Evolutionary conservation across 139 green algal genomes (phyloP), one percentile per base, ranked within the genome.

Genomic region (Coelastrella sp.): DNA sequence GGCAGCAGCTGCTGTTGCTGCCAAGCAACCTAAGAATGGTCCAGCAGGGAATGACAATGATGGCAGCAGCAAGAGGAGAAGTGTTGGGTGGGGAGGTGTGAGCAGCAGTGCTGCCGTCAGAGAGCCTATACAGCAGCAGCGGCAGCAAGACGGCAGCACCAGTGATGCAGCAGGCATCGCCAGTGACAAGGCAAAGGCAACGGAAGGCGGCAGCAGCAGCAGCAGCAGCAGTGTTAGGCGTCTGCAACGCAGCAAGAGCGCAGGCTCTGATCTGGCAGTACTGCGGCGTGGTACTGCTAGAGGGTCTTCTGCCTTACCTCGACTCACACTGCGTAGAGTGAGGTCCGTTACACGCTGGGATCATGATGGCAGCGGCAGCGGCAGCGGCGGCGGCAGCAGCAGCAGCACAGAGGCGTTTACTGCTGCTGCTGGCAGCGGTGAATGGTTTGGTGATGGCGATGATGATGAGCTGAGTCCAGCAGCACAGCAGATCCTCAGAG

Each of bases 231-330:
- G 61, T 72, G 57, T n/a, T 1, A 87, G 12, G 82, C 9, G 17
- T 35, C 74, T 90, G 24, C 58, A 65, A 19, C 85, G 74, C 74
- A 90, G 85, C 58, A 90, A 90, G 73, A 90, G 85, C 58, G 85
- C 58, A 6, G 85, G 85, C 6, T 15, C 60, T 76, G 60, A 57
- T 63, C 84, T 70, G 68, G 84, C 84, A 15, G 58, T 70, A 19
- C 6, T 88, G 6, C 56, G 61, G 0, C 11, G 25, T 7, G 84
- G 84, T 35, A 88, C 84, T 7, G 19, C 66, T 4, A 27, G 22
- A 1, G 84, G 49, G 1, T 22, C 84, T 10, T 81, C 84, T 25
- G 84, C 84, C 8, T n/a, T 88, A 5, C 66, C 66, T 9, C 84
- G 84, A 22, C 61, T 88, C 9, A 88, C 84, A 11, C 68, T 88